Base-by-base conservation (phyloP, 2,329 filamentous ascomycete genomes). In the Xylariaceae sp. region DNA sequence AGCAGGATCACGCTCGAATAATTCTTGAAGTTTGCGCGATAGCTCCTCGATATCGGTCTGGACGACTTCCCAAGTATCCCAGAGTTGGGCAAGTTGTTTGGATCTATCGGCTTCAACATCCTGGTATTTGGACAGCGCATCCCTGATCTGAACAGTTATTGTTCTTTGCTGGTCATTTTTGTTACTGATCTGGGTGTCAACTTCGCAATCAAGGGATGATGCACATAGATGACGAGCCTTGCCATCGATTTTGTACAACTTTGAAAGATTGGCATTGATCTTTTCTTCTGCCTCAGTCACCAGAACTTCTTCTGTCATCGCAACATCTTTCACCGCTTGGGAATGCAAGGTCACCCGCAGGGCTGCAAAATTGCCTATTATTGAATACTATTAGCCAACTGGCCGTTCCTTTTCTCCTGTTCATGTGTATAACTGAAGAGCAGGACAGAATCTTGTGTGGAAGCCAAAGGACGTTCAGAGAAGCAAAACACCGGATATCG, bases 331-430 rank as follows among this genome's bases (percentile, higher is more conserved):
- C 23, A 69, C 47, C 7, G 61, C 63, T 11, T 63, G 62, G 51
- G 67, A 68, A 57, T 71, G 70, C 6, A 71, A 49, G 10, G 66
- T 64, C 17, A 64, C 63, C 30, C 69, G 69, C 11, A 71, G 63
- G 23, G 65, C 50, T 39, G 64, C 59, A 59, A 68, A 70, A 53
- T 63, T 64, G 51, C 58, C 69, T 71, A 18, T 30, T 30, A 30
- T 30, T 4, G 23, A 10, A 37, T 9, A 23, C 18, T 35, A 44
- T 65, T 56, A 67, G 57, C 34, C 49, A 30, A 9, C 13, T 7
- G 18, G 11, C 10, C 15, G 13, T 44, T 13, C 18, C 7, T 13
- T 4, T 8, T 23, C 15, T 10, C 15, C 30, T 35, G 17, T 15
- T 35, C 23, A 30, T 30, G 23, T 18, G 18, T n/a, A 35, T 15